phyloP scores from a whole-genome alignment of 2,329 filamentous ascomycete genomes.

The Ceratocystis papillata region DNA sequence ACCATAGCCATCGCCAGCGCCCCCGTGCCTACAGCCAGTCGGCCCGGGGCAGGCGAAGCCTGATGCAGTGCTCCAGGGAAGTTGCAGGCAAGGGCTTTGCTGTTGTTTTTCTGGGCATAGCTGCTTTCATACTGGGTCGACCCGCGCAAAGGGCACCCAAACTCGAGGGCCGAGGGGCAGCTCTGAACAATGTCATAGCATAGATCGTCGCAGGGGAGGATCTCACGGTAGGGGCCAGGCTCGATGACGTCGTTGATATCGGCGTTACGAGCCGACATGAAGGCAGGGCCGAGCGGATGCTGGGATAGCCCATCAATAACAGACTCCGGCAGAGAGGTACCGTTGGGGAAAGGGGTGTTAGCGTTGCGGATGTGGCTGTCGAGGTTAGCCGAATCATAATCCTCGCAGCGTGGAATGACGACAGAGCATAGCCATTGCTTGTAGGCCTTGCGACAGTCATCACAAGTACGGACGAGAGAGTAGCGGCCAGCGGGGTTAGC shows the following conservation, averaged over 20 bases:
- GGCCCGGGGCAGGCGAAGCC: slow-evolving; percentile 7
- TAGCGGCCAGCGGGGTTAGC: slow-evolving; percentile 62
- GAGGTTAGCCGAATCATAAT: slow-evolving; percentile 50
- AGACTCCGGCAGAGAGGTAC: slow-evolving; percentile 40
- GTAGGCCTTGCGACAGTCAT: slow-evolving; percentile 68
- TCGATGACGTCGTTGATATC: slow-evolving; percentile 60
- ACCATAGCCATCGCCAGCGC: slow-evolving; percentile 1
- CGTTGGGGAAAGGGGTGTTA: slow-evolving; percentile 58
- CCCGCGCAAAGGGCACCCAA: slow-evolving; percentile 54
- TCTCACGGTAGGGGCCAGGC: slow-evolving; percentile 87
- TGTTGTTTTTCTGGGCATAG: slow-evolving; percentile 31
- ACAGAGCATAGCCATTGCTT: slow-evolving; percentile 93
- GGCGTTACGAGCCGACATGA: slow-evolving; percentile 53
- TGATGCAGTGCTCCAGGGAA: slow-evolving; percentile 26
- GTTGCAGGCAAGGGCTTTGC: slow-evolving; percentile 32
- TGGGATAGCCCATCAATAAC: slow-evolving; percentile 28
- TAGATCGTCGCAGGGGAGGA: slow-evolving; percentile 76
- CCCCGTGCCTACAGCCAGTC: background rate
- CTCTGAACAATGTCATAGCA: slow-evolving; percentile 78
- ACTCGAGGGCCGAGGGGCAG: slow-evolving; percentile 67
- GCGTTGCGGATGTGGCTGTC: slow-evolving; percentile 54
- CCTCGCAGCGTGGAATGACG: slow-evolving; percentile 81
- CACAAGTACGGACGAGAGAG: slow-evolving; percentile 67
- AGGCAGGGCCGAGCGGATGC: slow-evolving; percentile 28
- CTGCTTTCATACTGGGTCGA: slow-evolving; percentile 32